These are phyloP conservation scores for Acanthamoeba polyphaga DNA, from an alignment of 208 protist genomes.

Conservation along the genomic window DNA sequence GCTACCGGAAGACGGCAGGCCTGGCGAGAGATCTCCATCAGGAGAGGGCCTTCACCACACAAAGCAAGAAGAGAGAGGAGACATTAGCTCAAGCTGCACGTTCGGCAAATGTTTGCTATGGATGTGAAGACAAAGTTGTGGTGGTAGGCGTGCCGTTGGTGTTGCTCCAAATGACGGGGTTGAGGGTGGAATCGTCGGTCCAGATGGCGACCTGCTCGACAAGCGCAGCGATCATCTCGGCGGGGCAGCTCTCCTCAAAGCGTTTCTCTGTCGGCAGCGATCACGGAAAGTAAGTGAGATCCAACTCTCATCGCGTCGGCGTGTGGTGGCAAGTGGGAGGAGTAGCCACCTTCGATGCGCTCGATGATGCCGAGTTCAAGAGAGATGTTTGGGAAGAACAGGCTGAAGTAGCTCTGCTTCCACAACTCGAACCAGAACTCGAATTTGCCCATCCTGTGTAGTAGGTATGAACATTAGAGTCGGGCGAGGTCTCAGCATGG, in stretches of 20 bases:
- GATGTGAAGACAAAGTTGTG: background rate
- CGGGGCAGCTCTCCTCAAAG: conserved; percentile 51
- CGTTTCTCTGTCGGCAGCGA: conserved; percentile 19
- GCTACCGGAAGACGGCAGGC: conserved; percentile 14
- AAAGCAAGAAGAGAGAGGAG: background rate
- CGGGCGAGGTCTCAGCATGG: too few relatives aligned
- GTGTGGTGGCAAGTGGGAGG: background rate
- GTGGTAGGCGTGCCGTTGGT: background rate
- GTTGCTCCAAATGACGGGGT: conserved; percentile 46
- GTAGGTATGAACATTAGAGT: too few relatives aligned
- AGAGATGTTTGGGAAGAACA: conserved; percentile 54
- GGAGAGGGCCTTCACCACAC: background rate
- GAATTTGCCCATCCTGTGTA: conserved; percentile 7
- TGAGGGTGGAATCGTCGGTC: conserved; percentile 8
- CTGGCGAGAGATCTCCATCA: conserved; percentile 74
- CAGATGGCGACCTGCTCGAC: conserved; percentile 32
- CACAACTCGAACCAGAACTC: conserved; percentile 71
- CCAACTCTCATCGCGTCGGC: background rate
- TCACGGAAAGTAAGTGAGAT: background rate
- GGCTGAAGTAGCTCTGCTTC: conserved; percentile 53
- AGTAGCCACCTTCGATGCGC: background rate
- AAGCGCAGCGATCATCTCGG: conserved; percentile 24
- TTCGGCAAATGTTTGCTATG: background rate
- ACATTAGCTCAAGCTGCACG: background rate
- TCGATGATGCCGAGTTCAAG: conserved; percentile 25